Percentiles rank a stretch among this genome's conserved stretches.
These are phyloP conservation scores for Microstegium vimineum DNA, from an alignment of 176 grass and related monocot genomes.

Conservation along the genomic window DNA sequence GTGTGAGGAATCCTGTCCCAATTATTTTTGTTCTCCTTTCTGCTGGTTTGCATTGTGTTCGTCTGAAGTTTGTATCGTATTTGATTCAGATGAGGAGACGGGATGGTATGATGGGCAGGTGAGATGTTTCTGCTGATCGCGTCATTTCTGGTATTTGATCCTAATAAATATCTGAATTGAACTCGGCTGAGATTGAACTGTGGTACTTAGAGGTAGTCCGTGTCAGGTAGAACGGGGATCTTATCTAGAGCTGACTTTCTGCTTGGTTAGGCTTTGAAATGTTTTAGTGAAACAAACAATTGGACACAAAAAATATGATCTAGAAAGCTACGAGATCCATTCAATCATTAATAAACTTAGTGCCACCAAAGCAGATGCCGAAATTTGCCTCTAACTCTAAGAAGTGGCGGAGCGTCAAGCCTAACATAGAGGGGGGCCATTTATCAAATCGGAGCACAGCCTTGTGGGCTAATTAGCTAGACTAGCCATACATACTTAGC, in stretches of 20 bases:
- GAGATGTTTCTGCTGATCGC: slow-evolving; percentile 24
- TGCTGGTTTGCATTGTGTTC: background rate
- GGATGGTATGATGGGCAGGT: slow-evolving; percentile 99
- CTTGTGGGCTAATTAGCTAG: too few relatives aligned
- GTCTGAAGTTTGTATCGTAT: background rate
- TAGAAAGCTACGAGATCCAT: background rate
- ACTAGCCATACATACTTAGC: too few relatives aligned
- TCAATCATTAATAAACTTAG: background rate
- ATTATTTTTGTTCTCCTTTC: background rate
- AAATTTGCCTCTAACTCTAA: too few relatives aligned
- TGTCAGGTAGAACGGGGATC: background rate
- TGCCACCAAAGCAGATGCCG: background rate
- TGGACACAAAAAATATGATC: background rate
- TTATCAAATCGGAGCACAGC: too few relatives aligned
- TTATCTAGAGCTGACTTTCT: background rate
- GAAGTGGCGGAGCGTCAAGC: too few relatives aligned
- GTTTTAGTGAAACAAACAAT: background rate
- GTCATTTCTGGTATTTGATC: background rate
- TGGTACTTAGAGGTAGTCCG: background rate
- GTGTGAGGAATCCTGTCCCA: slow-evolving; percentile 59
- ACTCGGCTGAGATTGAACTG: background rate
- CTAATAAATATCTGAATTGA: background rate
- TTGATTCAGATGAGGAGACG: slow-evolving; percentile 83
- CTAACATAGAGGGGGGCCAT: too few relatives aligned
- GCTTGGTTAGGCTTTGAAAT: background rate